A percentile compares a stretch with the other conserved stretches of the same genome.
Conservation (phyloP, 306 rosid genomes). For the Luffa aegyptiaca region DNA sequence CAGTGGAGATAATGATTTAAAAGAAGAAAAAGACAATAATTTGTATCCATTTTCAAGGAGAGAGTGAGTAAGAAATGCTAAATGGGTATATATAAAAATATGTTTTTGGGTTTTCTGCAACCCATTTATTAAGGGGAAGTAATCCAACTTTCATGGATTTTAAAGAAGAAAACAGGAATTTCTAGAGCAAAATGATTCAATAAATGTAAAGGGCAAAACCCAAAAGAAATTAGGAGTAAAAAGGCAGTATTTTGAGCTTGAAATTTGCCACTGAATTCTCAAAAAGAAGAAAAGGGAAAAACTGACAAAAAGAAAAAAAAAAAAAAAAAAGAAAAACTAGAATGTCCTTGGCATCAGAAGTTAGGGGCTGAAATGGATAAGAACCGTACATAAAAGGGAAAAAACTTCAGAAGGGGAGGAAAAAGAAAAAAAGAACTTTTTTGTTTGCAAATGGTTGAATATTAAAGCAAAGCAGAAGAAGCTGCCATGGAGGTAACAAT, state of each 20-base stretch:
- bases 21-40: background rate
- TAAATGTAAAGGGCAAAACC: background rate
- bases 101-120: background rate
- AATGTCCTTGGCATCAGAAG: background rate
- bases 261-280: background rate
- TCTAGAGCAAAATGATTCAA: background rate
- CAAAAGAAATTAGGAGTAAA: background rate
- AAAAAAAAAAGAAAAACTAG: background rate
- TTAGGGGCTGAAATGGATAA: conserved; percentile 1
- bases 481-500: background rate
- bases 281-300: background rate
- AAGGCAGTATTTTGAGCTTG: background rate
- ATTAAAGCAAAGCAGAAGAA: background rate
- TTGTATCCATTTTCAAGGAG: background rate
- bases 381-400: background rate
- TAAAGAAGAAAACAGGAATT: background rate
- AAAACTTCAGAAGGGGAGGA: background rate
- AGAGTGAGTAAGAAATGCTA: background rate
- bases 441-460: background rate
- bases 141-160: background rate
- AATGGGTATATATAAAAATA: background rate
- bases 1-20: background rate
- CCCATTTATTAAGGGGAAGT: background rate
- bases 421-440: background rate
- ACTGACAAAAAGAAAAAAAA: background rate